Evolutionary conservation across 2,329 filamentous ascomycete genomes (phyloP).

Genomic region (Pseudocercospora pini-densiflorae): DNA sequence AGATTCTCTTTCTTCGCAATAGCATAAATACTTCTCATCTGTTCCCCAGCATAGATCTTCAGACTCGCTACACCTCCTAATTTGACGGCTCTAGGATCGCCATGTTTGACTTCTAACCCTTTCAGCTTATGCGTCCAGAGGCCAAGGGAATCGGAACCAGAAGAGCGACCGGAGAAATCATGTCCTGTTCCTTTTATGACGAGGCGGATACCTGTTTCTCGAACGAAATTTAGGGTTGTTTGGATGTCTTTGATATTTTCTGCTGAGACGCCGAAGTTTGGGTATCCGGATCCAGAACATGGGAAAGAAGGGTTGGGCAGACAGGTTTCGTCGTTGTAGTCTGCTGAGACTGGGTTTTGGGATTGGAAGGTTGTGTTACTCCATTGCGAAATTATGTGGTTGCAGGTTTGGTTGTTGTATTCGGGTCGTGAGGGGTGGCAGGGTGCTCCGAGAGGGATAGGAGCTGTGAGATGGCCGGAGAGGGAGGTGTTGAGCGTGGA

Average conservation of each 20-base stretch:
- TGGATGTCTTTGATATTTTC: slow-evolving; percentile 21
- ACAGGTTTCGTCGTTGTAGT: slow-evolving; percentile 26
- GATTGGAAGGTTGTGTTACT: slow-evolving; percentile 19
- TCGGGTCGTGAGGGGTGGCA: slow-evolving; percentile 51
- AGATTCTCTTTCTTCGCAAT: slow-evolving; percentile 13
- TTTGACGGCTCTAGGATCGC: slow-evolving; percentile 15
- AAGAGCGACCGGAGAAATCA: slow-evolving; percentile 58
- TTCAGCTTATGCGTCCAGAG: slow-evolving; percentile 63
- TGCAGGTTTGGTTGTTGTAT: slow-evolving; percentile 18
- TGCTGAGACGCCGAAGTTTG: slow-evolving; percentile 17
- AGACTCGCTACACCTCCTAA: slow-evolving; percentile 14
- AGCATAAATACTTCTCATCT: slow-evolving; percentile 12
- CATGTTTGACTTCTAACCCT: slow-evolving; percentile 44
- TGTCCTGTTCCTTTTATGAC: slow-evolving; percentile 13
- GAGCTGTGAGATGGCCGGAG: slow-evolving; percentile 56
- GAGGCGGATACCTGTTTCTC: slow-evolving; percentile 2
- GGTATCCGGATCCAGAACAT: slow-evolving; percentile 17
- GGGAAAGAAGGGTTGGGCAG: slow-evolving; percentile 10
- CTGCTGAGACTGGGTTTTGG: slow-evolving; percentile 6
- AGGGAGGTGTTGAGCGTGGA: slow-evolving; percentile 57
- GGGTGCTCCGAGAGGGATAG: slow-evolving; percentile 56
- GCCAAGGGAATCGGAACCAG: slow-evolving; percentile 61
- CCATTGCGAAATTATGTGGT: slow-evolving; percentile 8
- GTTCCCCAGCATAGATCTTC: slow-evolving; percentile 19
- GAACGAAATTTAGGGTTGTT: slow-evolving; percentile 47